Conservation (phyloP, 768 basidiomycete species). For the Pilatotrama ljubarskyi region DNA sequence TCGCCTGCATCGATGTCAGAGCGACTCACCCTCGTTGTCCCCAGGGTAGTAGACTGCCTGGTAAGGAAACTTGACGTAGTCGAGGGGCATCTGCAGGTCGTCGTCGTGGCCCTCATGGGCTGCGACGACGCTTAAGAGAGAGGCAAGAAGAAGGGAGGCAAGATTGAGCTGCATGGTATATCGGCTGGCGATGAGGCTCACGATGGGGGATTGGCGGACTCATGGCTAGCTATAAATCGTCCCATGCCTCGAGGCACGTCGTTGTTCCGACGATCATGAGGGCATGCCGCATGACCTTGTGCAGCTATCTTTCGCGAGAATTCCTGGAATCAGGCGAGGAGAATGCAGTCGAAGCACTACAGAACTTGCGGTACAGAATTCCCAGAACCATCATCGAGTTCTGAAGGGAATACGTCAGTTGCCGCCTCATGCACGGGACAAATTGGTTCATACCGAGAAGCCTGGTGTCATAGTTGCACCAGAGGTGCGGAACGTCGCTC, state of each 20-base stretch:
- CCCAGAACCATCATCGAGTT: background rate
- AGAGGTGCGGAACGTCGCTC: background rate
- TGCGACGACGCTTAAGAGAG: slow-evolving; percentile 28
- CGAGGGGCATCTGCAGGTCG: slow-evolving; percentile 60
- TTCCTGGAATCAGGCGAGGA: background rate
- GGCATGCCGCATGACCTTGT: background rate
- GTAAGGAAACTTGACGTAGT: slow-evolving; percentile 66
- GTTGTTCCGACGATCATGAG: background rate
- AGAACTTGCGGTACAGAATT: background rate
- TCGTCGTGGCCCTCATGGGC: slow-evolving; percentile 42
- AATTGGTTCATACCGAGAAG: background rate
- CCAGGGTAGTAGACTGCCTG: slow-evolving; percentile 53
- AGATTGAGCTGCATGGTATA: slow-evolving; percentile 21
- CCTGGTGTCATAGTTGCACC: background rate
- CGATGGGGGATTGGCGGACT: background rate
- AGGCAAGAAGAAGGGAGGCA: slow-evolving; percentile 24
- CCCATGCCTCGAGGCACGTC: background rate
- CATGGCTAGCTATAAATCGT: background rate
- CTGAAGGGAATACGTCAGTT: background rate
- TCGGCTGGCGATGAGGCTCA: background rate
- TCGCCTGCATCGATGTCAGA: background rate
- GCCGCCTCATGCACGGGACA: background rate
- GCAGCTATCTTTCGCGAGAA: background rate
- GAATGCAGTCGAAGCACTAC: background rate
- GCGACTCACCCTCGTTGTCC: slow-evolving; percentile 54